A percentile compares a stretch with the other conserved stretches of the same genome.
Evolutionary conservation across 2,329 filamentous ascomycete genomes (phyloP).

Genomic region (Myriangium duriaei): DNA sequence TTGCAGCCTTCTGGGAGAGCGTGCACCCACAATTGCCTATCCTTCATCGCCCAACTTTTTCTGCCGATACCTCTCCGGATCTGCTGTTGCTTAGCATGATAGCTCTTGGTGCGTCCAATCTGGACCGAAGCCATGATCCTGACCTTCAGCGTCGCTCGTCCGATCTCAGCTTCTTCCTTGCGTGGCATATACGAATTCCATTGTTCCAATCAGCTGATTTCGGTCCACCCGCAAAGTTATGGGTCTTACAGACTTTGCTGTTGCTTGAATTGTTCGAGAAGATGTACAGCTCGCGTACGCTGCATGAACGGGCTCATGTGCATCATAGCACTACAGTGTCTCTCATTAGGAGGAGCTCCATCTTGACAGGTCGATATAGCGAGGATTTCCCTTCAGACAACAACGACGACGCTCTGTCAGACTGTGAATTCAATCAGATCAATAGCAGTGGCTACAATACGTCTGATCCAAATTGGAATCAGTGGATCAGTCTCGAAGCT

Average conservation of each 20-base stretch:
- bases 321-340: constrained; percentile 94
- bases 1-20: constrained; percentile 85
- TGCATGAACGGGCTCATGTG: constrained; percentile 91
- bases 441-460: constrained; percentile 43
- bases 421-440: constrained; percentile 37
- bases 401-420: constrained; percentile 31
- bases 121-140: constrained; percentile 69
- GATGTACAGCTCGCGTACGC: constrained; percentile 83
- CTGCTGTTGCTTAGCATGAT: constrained; percentile 79
- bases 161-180: constrained; percentile 76
- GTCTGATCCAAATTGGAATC: constrained; percentile 84
- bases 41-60: constrained; percentile 86
- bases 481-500: constrained; percentile 90
- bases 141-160: constrained; percentile 65
- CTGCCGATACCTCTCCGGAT: constrained; percentile 72
- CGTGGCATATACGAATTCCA: constrained; percentile 89
- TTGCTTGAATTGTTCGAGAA: constrained; percentile 92
- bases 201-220: constrained; percentile 88
- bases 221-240: constrained; percentile 81
- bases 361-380: constrained; percentile 73
- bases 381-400: constrained; percentile 67
- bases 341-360: constrained; percentile 85
- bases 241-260: constrained; percentile 86
- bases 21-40: constrained; percentile 93
- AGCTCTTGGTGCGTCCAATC: constrained; percentile 77